These are phyloP conservation scores for Nicotiana tomentosiformis DNA, from an alignment of 257 asterid species.

Conservation along the genomic window DNA sequence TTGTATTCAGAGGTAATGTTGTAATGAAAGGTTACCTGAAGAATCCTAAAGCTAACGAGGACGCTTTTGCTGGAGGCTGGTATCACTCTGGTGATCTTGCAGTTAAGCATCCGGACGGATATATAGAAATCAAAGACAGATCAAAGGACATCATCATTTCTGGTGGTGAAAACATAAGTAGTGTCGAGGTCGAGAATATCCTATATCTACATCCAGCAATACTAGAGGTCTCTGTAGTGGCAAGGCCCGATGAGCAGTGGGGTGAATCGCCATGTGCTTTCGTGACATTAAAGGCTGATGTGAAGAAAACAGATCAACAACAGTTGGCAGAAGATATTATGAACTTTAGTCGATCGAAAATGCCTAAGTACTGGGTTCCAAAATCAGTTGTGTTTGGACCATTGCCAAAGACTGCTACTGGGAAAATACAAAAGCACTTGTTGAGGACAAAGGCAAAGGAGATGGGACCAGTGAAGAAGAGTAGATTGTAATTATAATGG, in stretches of 20 bases:
- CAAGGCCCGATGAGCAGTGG: conserved; percentile 86
- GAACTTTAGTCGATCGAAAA: conserved; percentile 62
- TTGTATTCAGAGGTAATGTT: conserved; percentile 74
- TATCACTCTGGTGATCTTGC: conserved; percentile 95
- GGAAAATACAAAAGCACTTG: conserved; percentile 87
- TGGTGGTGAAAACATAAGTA: conserved; percentile 93
- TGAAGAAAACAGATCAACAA: conserved; percentile 28
- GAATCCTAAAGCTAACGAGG: conserved; percentile 79
- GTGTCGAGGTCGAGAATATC: conserved; percentile 85
- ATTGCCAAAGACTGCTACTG: conserved; percentile 94
- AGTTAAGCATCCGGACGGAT: conserved; percentile 79
- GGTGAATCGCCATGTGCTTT: conserved; percentile 97
- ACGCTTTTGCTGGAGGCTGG: conserved; percentile 76
- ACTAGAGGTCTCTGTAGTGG: conserved; percentile 79
- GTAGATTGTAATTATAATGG: conserved; percentile 35
- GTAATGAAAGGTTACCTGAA: conserved; percentile 93
- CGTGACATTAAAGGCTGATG: conserved; percentile 51
- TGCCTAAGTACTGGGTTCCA: conserved; percentile 92
- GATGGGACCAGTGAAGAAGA: conserved; percentile 79
- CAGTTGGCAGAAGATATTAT: conserved; percentile 60
- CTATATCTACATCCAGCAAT: conserved; percentile 72
- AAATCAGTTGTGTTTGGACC: conserved; percentile 80
- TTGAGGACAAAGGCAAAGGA: conserved; percentile 83
- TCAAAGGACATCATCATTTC: conserved; percentile 93
- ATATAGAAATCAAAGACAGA: conserved; percentile 76